Conservation (phyloP, 495 filamentous ascomycete genomes). For the Trichoderma erinaceum region DNA sequence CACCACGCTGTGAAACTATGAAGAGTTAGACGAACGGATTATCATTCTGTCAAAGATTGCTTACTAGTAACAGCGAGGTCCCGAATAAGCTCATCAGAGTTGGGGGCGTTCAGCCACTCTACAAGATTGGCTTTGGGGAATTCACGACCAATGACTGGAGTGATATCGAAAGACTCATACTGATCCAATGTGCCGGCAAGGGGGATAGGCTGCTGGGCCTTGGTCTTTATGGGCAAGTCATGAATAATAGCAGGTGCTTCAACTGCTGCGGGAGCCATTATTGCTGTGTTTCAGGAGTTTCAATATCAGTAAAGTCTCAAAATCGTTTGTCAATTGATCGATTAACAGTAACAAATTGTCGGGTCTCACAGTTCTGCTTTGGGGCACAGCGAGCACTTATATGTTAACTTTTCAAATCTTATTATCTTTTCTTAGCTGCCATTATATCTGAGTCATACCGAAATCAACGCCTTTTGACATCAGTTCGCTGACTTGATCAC, state of each 20-base stretch:
- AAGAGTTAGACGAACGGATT: background rate
- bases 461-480: too few species aligned
- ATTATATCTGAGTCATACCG: too few species aligned
- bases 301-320: background rate
- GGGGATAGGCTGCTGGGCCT: constrained; percentile 37
- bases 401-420: too few species aligned
- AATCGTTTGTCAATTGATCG: background rate
- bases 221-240: constrained; percentile 20
- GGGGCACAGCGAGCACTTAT: too few species aligned
- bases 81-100: constrained; percentile 58
- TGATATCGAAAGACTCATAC: constrained; percentile 58
- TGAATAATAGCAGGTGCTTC: constrained; percentile 16
- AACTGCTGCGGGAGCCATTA: constrained; percentile 32
- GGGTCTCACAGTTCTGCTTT: too few species aligned
- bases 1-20: constrained; percentile 68
- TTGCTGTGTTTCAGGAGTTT: background rate
- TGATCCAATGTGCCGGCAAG: constrained; percentile 49
- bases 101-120: constrained; percentile 56
- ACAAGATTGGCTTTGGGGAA: constrained; percentile 55
- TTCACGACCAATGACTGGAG: constrained; percentile 63
- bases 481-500: background rate
- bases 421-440: too few species aligned
- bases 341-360: too few species aligned
- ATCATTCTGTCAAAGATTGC: constrained; percentile 28
- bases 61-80: constrained; percentile 66